A percentile compares a stretch with the other conserved stretches of the same genome.
phyloP scores from a whole-genome alignment of 805 yeast genomes.

The Isabelozyma rhagii region DNA sequence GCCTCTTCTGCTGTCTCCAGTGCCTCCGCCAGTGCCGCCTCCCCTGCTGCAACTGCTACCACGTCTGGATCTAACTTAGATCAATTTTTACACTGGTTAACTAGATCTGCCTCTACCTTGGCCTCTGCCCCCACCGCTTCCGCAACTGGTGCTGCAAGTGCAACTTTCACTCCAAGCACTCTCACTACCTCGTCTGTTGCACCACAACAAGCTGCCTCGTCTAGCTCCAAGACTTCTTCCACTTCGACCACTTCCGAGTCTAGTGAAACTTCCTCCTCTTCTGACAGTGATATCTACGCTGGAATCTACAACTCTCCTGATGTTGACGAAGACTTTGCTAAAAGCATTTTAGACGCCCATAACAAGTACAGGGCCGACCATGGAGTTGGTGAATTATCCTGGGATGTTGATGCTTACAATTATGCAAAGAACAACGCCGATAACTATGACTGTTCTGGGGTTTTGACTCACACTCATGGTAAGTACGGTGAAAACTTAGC shows the following conservation, averaged over 20 bases:
- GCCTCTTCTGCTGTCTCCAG: neutral
- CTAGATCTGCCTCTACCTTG: slow-evolving; percentile 6
- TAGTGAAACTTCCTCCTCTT: slow-evolving; percentile 3
- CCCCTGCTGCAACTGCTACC: slow-evolving; percentile 4
- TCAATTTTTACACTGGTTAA: neutral
- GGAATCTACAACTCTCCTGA: slow-evolving; percentile 15
- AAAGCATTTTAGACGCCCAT: slow-evolving; percentile 29
- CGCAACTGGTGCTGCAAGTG: slow-evolving; percentile 1
- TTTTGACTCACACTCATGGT: slow-evolving; percentile 34
- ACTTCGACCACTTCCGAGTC: neutral
- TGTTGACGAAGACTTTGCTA: slow-evolving; percentile 25
- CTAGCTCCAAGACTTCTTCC: slow-evolving; percentile 4
- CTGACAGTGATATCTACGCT: slow-evolving; percentile 7
- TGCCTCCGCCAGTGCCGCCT: slow-evolving; percentile 5
- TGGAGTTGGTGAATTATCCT: slow-evolving; percentile 24
- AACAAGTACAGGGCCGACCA: slow-evolving; percentile 29
- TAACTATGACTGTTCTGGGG: slow-evolving; percentile 35
- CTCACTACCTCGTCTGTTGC: slow-evolving; percentile 2
- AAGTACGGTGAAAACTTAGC: slow-evolving; percentile 38
- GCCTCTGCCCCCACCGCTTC: neutral
- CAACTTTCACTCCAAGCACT: slow-evolving; percentile 1
- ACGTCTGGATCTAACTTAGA: neutral
- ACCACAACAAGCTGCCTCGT: neutral
- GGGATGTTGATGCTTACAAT: slow-evolving; percentile 29
- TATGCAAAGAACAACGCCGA: slow-evolving; percentile 34